Evolutionary conservation across 2,329 filamentous ascomycete genomes (phyloP), one percentile per base, ranked within the genome.

Genomic region (Talaromyces sp.): DNA sequence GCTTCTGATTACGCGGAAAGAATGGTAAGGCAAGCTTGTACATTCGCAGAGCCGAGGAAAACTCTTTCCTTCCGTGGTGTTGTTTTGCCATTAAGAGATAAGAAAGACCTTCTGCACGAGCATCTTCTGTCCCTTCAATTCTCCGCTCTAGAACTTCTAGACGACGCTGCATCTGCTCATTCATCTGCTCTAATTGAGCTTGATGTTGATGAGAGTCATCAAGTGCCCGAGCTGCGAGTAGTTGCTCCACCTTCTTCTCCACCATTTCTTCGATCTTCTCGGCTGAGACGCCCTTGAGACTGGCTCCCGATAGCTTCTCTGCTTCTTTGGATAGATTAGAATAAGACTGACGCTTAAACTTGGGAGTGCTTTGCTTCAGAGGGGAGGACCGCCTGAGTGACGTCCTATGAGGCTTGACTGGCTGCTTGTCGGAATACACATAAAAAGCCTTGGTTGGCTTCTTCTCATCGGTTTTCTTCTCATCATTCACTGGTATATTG

Each of bases 21-120:
- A 85, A 94, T 0, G 89, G 88, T 54, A 91, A 75, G 0, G 93
- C 93, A 63, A 89, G 78, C 70, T 93, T 87, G 69, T 96, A 97
- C 84, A 94, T 93, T 65, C 84, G 85, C 60, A 97, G 75, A 0
- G 92, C 91, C 35, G 84, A 89, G 3, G 78, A 78, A 53, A 95
- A 86, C 64, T 97, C 89, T 1, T 91, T 91, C 3, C 85, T 82
- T 54, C 91, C 89, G 69, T 92, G 91, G 68, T 95, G 89, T 70
- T 97, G 91, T 63, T 94, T 89, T 1, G 91, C 93, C 81, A 94
- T 91, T n/a, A 97, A 80, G 35, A 97, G 76, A 66, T 89, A 91
- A 10, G 91, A 89, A 28, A 97, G 74, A 0, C 93, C 94, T 62
- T 96, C 90, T 0, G 89, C 87, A 55, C 89, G 85, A 25, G 81